Percentiles rank a stretch among this genome's conserved stretches.
Evolutionary conservation across 176 grass and related monocot genomes (phyloP).

Genomic region (Rhipidocladum racemiflorum): DNA sequence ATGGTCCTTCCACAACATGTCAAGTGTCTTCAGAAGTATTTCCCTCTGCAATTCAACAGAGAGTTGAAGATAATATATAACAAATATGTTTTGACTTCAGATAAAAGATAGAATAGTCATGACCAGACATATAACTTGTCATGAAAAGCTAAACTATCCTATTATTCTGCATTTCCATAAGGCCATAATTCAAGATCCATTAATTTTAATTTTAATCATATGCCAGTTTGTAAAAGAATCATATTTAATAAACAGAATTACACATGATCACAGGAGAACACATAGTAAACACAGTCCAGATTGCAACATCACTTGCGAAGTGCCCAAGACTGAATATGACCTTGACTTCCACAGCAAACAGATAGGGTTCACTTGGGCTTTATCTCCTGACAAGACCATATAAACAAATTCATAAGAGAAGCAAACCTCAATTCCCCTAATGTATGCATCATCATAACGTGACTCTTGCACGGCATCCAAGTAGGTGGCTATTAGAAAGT

Average conservation of each 20-base stretch:
- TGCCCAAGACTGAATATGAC: background rate
- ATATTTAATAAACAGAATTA: background rate
- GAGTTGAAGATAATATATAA: slow-evolving; percentile 7
- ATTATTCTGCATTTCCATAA: background rate
- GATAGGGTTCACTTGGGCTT: slow-evolving; percentile 2
- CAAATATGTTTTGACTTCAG: background rate
- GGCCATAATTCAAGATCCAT: background rate
- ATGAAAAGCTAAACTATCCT: background rate
- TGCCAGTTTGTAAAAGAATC: background rate
- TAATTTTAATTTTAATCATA: slow-evolving; percentile 8
- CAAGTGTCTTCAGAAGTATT: slow-evolving; percentile 84
- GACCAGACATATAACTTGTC: background rate
- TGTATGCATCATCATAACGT: slow-evolving; percentile 65
- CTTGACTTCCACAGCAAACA: background rate
- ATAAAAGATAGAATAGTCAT: background rate
- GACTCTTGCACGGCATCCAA: slow-evolving; percentile 68
- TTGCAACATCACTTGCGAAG: slow-evolving; percentile 12
- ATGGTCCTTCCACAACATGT: slow-evolving; percentile 88
- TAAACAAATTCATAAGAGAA: slow-evolving; percentile 23
- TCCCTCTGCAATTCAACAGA: slow-evolving; percentile 70
- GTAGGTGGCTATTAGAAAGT: slow-evolving; percentile 89
- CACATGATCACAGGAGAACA: background rate
- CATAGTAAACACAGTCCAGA: background rate
- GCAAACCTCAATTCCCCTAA: slow-evolving; percentile 79
- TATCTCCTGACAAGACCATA: slow-evolving; percentile 10